Evolutionary conservation across 176 grass and related monocot genomes (phyloP), one percentile per base, ranked within the genome.

Genomic region (Raddia distichophylla): DNA sequence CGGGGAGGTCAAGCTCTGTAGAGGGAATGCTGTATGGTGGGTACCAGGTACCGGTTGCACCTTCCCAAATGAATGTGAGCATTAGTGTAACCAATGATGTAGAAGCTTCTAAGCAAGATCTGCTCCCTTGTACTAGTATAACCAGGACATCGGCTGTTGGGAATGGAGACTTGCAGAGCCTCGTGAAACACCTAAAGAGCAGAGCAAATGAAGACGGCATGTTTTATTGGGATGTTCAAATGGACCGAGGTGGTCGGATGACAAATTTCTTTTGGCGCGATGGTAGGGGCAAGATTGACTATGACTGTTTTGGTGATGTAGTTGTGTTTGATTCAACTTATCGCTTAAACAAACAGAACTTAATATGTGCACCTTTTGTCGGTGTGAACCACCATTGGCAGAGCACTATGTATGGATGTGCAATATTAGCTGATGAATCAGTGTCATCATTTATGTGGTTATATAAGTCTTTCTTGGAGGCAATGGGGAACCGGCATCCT

Each of bases 371-470:
- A 1, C 82, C 94, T 77, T 97, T 97, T 85, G 82, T 91, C 64
- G 94, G 94, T 6, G 74, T 97, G 59, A 97, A 97, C 74, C 91
- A 97, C 74, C 94, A 97, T 60, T 93, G 94, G 90, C 90, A 93
- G 84, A 89, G 71, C 50, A 88, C 85, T 56, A 89, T 97, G 87
- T 91, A 87, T 89, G 91, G 94, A 5, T 97, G 94, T 34, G 94
- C 83, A 0, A 59, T 97, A 11, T 76, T 95, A 77, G 55, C 79
- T 50, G 93, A 95, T 45, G 93, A 95, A 48, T 92, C 90, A 0
- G 56, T 82, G 12, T 67, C 89, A 64, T 71, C 90, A 53, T 97
- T 89, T 71, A 62, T 73, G 4, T 97, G 94, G 94, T 13, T 97
- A 47, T 91, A 93, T 74, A 85, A 86, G 46, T 89, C 91, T 15